phyloP scores from a whole-genome alignment of 2,329 filamentous ascomycete species.

The Ophioceras dolichostomum region DNA sequence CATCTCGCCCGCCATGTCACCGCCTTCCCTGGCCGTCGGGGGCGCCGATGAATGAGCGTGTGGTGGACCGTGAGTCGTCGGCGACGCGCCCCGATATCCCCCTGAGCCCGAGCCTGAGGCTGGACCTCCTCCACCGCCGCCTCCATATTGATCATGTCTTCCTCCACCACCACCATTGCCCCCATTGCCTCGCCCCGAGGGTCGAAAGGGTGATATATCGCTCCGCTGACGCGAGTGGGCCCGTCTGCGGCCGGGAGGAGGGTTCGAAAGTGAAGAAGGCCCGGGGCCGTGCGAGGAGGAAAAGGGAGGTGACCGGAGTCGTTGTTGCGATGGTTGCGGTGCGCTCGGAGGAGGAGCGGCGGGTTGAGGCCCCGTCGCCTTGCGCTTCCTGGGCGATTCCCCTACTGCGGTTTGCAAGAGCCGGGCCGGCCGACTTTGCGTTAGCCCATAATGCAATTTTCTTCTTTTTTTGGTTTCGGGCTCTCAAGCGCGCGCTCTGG shows the following conservation, averaged over 20 bases:
- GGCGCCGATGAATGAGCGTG: conserved; percentile 17
- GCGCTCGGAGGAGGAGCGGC: conserved; percentile 31
- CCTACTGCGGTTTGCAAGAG: conserved; percentile 42
- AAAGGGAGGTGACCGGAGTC: conserved; percentile 41
- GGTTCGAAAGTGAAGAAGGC: conserved; percentile 37
- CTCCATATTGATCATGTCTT: neutral
- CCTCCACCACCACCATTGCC: conserved; percentile 2
- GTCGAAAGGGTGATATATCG: conserved; percentile 42
- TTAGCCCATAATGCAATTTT: conserved; percentile 17
- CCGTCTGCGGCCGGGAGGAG: conserved; percentile 37
- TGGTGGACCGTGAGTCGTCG: too few relatives aligned
- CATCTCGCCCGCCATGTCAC: conserved; percentile 15
- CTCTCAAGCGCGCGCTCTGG: conserved; percentile 31
- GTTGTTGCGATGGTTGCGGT: conserved; percentile 21
- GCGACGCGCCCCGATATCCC: conserved; percentile 21
- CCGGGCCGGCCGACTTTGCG: conserved; percentile 15
- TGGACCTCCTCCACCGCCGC: too few relatives aligned
- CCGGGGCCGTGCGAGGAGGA: conserved; percentile 25
- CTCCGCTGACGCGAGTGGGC: conserved; percentile 54
- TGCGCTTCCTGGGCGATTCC: conserved; percentile 77
- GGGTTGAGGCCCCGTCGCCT: conserved; percentile 48
- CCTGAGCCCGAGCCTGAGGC: conserved; percentile 24
- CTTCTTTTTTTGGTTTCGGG: too few relatives aligned
- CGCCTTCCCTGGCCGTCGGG: conserved; percentile 18
- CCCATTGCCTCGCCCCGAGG: conserved; percentile 18